Evolutionary conservation across 1,139 yeast species (phyloP).

Genomic region (Trichomonascaceae sp.): DNA sequence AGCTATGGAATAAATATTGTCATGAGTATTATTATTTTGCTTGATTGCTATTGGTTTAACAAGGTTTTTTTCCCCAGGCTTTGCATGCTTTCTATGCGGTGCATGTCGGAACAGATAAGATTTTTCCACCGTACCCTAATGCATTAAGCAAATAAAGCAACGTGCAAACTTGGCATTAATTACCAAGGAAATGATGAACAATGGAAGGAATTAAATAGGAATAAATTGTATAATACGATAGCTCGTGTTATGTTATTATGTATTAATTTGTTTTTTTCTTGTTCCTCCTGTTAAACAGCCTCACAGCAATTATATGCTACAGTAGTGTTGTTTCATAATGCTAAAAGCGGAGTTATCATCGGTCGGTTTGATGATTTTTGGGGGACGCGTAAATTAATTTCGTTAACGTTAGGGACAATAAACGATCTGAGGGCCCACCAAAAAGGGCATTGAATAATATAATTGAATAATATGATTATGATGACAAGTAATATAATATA

Average conservation of each 20-base stretch:
- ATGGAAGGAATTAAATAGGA: too few relatives aligned
- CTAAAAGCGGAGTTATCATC: not conserved
- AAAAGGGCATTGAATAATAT: too few relatives aligned
- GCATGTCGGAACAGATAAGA: not conserved
- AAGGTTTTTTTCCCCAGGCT: not conserved
- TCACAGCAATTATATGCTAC: not conserved
- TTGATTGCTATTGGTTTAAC: not conserved
- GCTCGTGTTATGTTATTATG: too few relatives aligned
- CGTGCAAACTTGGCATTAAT: not conserved
- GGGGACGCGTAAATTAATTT: not conserved
- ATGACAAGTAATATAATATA: too few relatives aligned
- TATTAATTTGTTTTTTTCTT: too few relatives aligned
- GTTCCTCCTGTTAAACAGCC: not conserved
- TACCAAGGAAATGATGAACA: too few relatives aligned
- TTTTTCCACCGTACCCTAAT: not conserved
- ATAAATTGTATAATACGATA: too few relatives aligned
- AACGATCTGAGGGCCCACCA: too few relatives aligned
- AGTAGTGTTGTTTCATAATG: not conserved
- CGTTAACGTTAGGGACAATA: too few relatives aligned
- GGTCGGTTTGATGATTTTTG: not conserved
- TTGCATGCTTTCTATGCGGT: not conserved
- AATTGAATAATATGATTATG: too few relatives aligned
- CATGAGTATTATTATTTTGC: too few relatives aligned
- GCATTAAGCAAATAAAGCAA: not conserved
- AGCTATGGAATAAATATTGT: not conserved